Evolutionary conservation across 2,329 filamentous ascomycete species (phyloP), one percentile per base, ranked within the genome.

Genomic region (Elsinoe ampelina): DNA sequence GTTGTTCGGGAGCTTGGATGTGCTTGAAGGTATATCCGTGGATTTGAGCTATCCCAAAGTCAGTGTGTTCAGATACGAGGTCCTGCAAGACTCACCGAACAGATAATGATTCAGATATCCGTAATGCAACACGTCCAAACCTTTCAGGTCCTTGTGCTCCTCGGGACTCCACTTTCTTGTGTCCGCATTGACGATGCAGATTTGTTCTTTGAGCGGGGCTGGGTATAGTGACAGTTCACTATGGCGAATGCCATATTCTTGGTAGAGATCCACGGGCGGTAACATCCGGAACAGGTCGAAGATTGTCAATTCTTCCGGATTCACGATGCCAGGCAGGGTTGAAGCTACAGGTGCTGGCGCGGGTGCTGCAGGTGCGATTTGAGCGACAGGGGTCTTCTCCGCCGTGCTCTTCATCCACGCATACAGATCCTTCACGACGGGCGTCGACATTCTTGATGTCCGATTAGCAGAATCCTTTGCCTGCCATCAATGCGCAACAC

Each of bases 21-120:
- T 76, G 72, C 34, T 75, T 74, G 63, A 77, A 77, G 52, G 76
- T 73, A 63, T 77, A 77, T 4, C 75, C 75, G 62, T 78, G 76
- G 48, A 78, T 75, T 62, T 65, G 65, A 17, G 72, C 72, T n/a
- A n/a, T n/a, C n/a, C n/a, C n/a, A n/a, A n/a, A n/a, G n/a, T n/a
- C n/a, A n/a, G n/a, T n/a, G n/a, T n/a, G n/a, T n/a, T n/a, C n/a
- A n/a, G n/a, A n/a, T n/a, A n/a, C n/a, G n/a, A n/a, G n/a, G n/a
- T n/a, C n/a, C n/a, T n/a, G n/a, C n/a, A n/a, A n/a, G n/a, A n/a
- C n/a, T n/a, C n/a, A n/a, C n/a, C n/a, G n/a, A n/a, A n/a, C n/a
- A n/a, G n/a, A n/a, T n/a, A 73, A 52, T 75, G 72, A 52, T 71
- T 72, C 55, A 55, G 19, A 10, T 52, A 52, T 2, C 48, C 48